A percentile compares a stretch with the other conserved stretches of the same genome.
phyloP scores from a whole-genome alignment of 1,139 yeast species.

The Saccharomyces hybrid region DNA sequence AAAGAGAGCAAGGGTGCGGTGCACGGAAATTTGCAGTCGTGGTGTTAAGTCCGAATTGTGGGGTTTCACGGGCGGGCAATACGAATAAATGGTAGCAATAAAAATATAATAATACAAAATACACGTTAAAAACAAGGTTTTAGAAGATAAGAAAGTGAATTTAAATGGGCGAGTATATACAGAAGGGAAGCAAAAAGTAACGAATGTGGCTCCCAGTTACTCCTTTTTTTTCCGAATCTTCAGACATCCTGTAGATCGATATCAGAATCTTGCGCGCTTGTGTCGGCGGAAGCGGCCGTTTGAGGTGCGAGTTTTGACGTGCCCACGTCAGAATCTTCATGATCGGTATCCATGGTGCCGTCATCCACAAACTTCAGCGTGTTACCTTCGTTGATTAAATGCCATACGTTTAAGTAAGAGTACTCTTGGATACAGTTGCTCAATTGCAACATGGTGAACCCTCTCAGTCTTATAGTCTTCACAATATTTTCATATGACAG shows the following conservation, averaged over 20 bases:
- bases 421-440: conserved; percentile 71
- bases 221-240: not conserved
- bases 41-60: not conserved
- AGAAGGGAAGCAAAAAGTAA: not conserved
- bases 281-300: not conserved
- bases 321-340: not conserved
- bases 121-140: not conserved
- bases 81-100: not conserved
- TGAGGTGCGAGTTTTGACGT: not conserved
- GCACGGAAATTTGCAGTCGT: not conserved
- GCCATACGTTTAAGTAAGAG: conserved; percentile 69
- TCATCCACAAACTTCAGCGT: conserved; percentile 36
- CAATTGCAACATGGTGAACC: conserved; percentile 75
- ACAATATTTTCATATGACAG: conserved; percentile 54
- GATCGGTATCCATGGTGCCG: conserved; percentile 22
- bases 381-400: conserved; percentile 59
- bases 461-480: conserved; percentile 71
- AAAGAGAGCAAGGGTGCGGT: not conserved
- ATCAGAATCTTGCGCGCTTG: not conserved
- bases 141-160: not conserved
- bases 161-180: not conserved
- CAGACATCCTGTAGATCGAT: not conserved
- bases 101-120: not conserved
- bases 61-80: not conserved
- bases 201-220: not conserved